phyloP scores from a whole-genome alignment of 495 filamentous ascomycete genomes.

The Viridothelium virens region DNA sequence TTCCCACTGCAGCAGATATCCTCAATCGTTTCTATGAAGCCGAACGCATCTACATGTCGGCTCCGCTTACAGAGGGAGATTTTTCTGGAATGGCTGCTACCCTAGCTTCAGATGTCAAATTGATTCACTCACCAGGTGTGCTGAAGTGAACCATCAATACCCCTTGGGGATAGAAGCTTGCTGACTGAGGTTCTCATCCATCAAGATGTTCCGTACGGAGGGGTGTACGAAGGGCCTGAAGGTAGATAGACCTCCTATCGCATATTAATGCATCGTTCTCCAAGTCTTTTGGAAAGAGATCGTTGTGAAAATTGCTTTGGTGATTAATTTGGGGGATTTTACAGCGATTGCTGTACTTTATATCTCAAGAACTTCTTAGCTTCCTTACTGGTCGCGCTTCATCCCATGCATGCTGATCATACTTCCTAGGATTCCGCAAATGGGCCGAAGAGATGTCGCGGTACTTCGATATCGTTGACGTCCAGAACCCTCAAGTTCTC shows the following conservation, averaged over 20 bases:
- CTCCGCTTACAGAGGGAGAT: not conserved
- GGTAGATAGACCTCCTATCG: not conserved
- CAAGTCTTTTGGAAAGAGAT: too few species aligned
- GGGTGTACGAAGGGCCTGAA: not conserved
- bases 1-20: slow-evolving; percentile 14
- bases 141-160: too few species aligned
- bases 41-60: slow-evolving; percentile 14
- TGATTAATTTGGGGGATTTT: too few species aligned
- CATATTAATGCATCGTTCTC: too few species aligned
- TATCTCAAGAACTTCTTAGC: not conserved
- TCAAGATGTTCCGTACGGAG: not conserved
- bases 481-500: slow-evolving; percentile 9
- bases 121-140: slow-evolving; percentile 11
- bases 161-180: too few species aligned
- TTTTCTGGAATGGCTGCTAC: slow-evolving; percentile 11
- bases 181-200: too few species aligned
- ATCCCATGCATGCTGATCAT: not conserved
- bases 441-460: slow-evolving; percentile 13
- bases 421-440: not conserved
- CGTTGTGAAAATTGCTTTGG: too few species aligned
- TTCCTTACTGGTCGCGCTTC: not conserved
- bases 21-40: slow-evolving; percentile 12
- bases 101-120: not conserved
- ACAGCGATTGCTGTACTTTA: not conserved
- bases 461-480: slow-evolving; percentile 7